These are phyloP conservation scores for Calamus simplicifolius DNA, from an alignment of 176 grass and related monocot genomes.

Conservation along the genomic window DNA sequence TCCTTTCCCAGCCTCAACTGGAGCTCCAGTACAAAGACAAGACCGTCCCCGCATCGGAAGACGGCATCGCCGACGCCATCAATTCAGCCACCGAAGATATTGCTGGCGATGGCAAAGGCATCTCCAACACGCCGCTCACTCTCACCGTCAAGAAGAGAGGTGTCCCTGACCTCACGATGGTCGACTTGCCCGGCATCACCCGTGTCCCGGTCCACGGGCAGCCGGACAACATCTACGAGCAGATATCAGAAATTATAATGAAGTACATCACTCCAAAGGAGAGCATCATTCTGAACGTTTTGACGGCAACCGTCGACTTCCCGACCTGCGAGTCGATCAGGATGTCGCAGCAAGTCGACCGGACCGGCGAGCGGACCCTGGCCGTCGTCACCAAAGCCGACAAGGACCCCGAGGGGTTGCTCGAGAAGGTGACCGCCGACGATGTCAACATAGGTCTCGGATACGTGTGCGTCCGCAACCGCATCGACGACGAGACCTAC, in stretches of 20 bases:
- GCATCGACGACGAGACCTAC: too few relatives aligned
- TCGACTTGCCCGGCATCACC: conserved; percentile 59
- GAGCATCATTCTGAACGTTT: conserved; percentile 65
- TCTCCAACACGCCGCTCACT: conserved; percentile 48
- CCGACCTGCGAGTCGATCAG: conserved; percentile 62
- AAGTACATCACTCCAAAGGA: conserved; percentile 35
- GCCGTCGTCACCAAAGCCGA: too few relatives aligned
- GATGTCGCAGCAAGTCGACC: conserved; percentile 66
- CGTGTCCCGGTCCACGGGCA: conserved; percentile 42
- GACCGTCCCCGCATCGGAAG: conserved; percentile 36
- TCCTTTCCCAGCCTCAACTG: conserved; percentile 2
- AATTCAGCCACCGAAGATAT: conserved; percentile 27
- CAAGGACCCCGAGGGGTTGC: too few relatives aligned
- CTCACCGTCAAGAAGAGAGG: conserved; percentile 44
- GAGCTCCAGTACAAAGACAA: conserved; percentile 31
- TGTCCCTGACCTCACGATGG: conserved; percentile 36
- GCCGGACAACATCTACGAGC: conserved; percentile 50
- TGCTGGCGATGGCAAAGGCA: conserved; percentile 46
- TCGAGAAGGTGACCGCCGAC: too few relatives aligned
- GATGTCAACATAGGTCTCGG: too few relatives aligned
- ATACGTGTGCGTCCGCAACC: too few relatives aligned
- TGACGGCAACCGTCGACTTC: conserved; percentile 55
- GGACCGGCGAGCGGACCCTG: conserved; percentile 35
- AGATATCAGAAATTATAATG: conserved; percentile 39
- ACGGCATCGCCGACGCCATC: conserved; percentile 20